Percentiles rank a stretch among this genome's conserved stretches.
phyloP scores from a whole-genome alignment of 2,329 filamentous ascomycete genomes.

The Endoconidiophora polonica region DNA sequence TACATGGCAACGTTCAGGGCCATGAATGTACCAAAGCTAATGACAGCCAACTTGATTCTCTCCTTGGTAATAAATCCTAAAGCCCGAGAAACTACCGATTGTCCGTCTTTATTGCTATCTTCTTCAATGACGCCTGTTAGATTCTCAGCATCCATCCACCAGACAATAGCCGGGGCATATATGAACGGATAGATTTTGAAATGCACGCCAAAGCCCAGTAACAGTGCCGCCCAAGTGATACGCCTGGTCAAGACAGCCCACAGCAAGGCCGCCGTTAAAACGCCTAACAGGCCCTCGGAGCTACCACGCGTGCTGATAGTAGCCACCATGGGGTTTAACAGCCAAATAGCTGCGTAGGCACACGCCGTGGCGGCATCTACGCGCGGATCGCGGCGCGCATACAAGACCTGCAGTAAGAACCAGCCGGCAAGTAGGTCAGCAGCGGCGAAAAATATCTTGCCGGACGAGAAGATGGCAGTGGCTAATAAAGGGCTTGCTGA shows the following conservation, averaged over 20 bases:
- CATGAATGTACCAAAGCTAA: constrained; percentile 58
- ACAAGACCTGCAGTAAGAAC: constrained; percentile 22
- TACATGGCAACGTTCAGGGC: constrained; percentile 68
- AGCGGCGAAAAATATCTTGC: constrained; percentile 71
- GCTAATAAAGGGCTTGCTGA: constrained; percentile 23
- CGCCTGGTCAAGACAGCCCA: constrained; percentile 58
- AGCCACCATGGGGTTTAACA: constrained; percentile 95
- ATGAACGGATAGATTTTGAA: constrained; percentile 99
- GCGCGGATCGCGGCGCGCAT: constrained; percentile 21
- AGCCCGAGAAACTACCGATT: constrained; percentile 15
- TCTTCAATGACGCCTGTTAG: constrained; percentile 18
- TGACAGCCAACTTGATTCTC: constrained; percentile 40
- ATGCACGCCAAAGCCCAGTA: constrained; percentile 76
- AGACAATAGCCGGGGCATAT: constrained; percentile 66
- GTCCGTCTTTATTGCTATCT: neutral
- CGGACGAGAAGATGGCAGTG: constrained; percentile 50
- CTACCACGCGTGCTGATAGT: constrained; percentile 91
- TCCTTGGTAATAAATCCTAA: constrained; percentile 32
- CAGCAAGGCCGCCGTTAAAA: constrained; percentile 64
- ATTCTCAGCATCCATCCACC: constrained; percentile 54
- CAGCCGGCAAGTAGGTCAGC: constrained; percentile 67
- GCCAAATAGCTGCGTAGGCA: constrained; percentile 72
- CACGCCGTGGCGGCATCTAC: constrained; percentile 42
- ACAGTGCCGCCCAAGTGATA: constrained; percentile 48
- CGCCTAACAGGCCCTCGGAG: constrained; percentile 77